Evolutionary conservation across 2,329 filamentous ascomycete genomes (phyloP), one percentile per base, ranked within the genome.

Genomic region (Diplocarpon rosae): DNA sequence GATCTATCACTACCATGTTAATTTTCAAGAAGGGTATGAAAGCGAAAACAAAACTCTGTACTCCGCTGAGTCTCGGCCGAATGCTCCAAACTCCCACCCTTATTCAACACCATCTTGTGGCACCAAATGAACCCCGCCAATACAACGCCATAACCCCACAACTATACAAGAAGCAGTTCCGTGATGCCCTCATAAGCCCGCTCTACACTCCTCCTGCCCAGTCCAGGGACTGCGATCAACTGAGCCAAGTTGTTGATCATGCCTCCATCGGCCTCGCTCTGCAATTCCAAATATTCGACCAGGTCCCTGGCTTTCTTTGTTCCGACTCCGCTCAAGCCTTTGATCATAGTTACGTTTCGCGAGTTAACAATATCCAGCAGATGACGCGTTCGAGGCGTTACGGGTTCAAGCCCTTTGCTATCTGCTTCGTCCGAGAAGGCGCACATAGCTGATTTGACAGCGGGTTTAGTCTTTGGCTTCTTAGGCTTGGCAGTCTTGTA

Each of bases 361-460:
- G 80, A 85, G 66, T 88, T 88, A 64, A 88, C 75, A 55, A 87
- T 81, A 37, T 75, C 69, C 2, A 88, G 69, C 2, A 88, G 65
- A 47, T 75, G 72, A 50, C 70, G 70, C 6, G 80, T 80, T 3
- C 76, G 70, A 1, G 56, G 57, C 3, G 52, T 58, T 6, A 45
- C 54, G 2, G 51, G 55, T 27, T 63, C 63, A n/a, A 63, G 59
- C 7, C 64, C 65, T 11, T 70, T 68, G 16, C 63, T 60, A 24
- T 65, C 64, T 11, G 64, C 66, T 13, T 70, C 69, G 29, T 61
- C 59, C 15, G 49, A 47, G 32, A 61, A 61, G 10, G 61, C 42
- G 13, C 37, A 38, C 36, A 48, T 53, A 2, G 49, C 24, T 13
- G 56, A 54, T 48, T 61, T 68, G 5, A 59, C 50, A 39, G 45